Base-by-base conservation (phyloP, 2,329 filamentous ascomycete genomes). In the Paraphaeosphaeria sporulosa region DNA sequence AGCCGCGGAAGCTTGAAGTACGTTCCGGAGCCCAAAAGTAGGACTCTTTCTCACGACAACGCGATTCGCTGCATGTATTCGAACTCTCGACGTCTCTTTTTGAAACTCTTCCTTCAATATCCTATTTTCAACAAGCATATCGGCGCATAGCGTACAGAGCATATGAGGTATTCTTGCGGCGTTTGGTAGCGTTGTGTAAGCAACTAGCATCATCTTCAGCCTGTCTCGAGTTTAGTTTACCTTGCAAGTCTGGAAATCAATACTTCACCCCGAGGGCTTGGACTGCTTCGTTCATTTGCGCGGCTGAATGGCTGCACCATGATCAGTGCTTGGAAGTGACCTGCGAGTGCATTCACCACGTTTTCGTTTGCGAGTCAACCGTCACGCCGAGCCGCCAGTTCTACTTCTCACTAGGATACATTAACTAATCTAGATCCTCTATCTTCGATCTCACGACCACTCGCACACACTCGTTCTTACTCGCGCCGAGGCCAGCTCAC, bases 1-100 rank as follows among this genome's bases (percentile, higher is more conserved):
- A 62, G 53, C 60, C 60, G 13, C 19, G 60, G n/a, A 62, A 62
- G 32, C 43, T 62, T n/a, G 60, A 62, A 32, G 32, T 62, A 40
- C 51, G 60, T n/a, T 62, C 60, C 12, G 52, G 56, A 56, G 13
- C 30, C 9, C 32, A 59, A 47, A 21, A 55, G 13, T 19, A 44
- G 42, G 19, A 44, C 3, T 21, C 40, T 10, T 44, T n/a, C 8
- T 44, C 13, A 10, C 19, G 42, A 1, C 40, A 6, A 4, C 21
- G n/a, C 19, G 8, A 5, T 9, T 4, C n/a, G 1, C 5, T 19
- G 40, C n/a, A 43, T 21, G 9, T 21, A 10, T 8, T 10, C 40
- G 19, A 3, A 21, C 17, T 9, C 21, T 21, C 19, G n/a, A 3
- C 42, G 2, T 44, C 19, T 44, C 19, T 23, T 23, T 10, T 4